These are phyloP conservation scores for Dianthus caryophyllus DNA, from an alignment of 148 eudicot species.

Conservation along the genomic window DNA sequence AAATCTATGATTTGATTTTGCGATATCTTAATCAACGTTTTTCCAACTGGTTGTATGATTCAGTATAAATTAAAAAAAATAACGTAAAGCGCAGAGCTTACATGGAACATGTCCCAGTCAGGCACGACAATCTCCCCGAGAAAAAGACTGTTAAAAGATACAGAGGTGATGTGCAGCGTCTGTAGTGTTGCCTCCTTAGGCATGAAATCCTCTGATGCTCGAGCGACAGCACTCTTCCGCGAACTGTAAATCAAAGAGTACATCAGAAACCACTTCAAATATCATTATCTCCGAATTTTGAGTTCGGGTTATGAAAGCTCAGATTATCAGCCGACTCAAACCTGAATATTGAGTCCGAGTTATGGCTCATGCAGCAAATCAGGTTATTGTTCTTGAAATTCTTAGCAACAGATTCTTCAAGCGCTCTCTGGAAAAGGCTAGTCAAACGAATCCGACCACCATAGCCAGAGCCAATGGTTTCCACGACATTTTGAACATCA, in stretches of 20 bases:
- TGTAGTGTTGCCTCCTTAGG: constrained; percentile 47
- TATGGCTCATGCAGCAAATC: constrained; percentile 61
- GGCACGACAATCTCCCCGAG: constrained; percentile 66
- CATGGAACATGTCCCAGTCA: constrained; percentile 73
- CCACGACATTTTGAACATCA: constrained; percentile 54
- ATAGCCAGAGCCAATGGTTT: constrained; percentile 50
- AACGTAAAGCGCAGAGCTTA: constrained; percentile 25
- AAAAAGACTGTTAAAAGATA: constrained; percentile 55
- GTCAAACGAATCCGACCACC: constrained; percentile 55
- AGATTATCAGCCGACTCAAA: constrained; percentile 1
- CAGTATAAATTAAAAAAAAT: too few species aligned
- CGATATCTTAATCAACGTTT: neutral
- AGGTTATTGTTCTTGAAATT: constrained; percentile 50
- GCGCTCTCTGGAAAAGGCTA: constrained; percentile 38
- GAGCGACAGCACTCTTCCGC: constrained; percentile 42
- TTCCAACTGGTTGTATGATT: too few species aligned
- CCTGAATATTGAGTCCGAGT: constrained; percentile 57
- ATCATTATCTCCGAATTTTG: constrained; percentile 33
- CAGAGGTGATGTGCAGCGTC: constrained; percentile 51
- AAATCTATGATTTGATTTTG: neutral
- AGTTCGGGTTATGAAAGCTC: constrained; percentile 40
- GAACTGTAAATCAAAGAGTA: constrained; percentile 31
- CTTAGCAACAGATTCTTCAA: constrained; percentile 43
- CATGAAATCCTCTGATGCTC: constrained; percentile 68
- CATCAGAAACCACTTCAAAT: constrained; percentile 11